phyloP scores from a whole-genome alignment of 78 protist genomes.

The Anaeramoeba ignava region DNA sequence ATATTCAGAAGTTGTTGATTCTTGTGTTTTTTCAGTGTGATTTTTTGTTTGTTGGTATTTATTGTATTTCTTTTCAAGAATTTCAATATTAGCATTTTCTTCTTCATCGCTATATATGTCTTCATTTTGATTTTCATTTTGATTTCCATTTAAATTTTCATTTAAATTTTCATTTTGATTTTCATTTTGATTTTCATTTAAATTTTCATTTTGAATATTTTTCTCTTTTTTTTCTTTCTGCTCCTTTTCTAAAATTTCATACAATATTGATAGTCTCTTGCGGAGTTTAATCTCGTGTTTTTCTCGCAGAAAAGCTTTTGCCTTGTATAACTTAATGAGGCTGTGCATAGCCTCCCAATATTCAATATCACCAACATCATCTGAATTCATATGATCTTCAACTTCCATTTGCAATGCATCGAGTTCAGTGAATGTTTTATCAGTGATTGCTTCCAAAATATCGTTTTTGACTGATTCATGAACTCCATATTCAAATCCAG shows the following conservation, averaged over 20 bases:
- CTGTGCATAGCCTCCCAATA: constrained; percentile 61
- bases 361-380: constrained; percentile 39
- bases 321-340: constrained; percentile 18
- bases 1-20: neutral
- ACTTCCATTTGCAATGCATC: constrained; percentile 25
- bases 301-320: neutral
- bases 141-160: neutral
- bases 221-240: neutral
- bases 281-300: neutral
- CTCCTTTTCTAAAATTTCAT: neutral
- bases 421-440: constrained; percentile 43
- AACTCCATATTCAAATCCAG: neutral
- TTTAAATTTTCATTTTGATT: neutral
- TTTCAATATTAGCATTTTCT: neutral
- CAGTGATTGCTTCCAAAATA: constrained; percentile 5
- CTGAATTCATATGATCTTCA: constrained; percentile 7
- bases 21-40: neutral
- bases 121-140: constrained; percentile 1
- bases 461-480: neutral
- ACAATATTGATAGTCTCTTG: too few species aligned
- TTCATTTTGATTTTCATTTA: neutral
- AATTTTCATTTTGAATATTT: neutral
- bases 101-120: neutral
- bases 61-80: constrained; percentile 4
- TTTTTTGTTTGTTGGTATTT: neutral